A percentile compares a stretch with the other conserved stretches of the same genome.
phyloP scores from a whole-genome alignment of 2,329 filamentous ascomycete species.

The Fusarium euwallaceae region DNA sequence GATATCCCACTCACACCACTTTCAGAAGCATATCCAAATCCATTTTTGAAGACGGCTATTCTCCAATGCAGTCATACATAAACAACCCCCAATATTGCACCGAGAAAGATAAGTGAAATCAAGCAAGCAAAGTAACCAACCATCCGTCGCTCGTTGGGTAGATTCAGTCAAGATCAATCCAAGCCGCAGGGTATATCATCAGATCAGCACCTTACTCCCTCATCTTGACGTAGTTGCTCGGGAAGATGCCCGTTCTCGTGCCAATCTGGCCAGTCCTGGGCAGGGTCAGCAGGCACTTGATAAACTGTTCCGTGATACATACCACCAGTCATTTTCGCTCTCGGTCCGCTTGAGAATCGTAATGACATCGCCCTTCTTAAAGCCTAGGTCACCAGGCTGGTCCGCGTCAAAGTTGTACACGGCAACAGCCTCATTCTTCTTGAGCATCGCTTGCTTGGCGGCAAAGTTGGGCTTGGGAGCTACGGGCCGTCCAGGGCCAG shows the following conservation, averaged over 20 bases:
- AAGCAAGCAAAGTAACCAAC: neutral
- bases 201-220: constrained; percentile 57
- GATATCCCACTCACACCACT: neutral
- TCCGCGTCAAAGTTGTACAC: constrained; percentile 95
- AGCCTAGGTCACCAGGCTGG: constrained; percentile 90
- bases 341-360: constrained; percentile 96
- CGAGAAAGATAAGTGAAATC: neutral
- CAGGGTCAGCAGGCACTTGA: neutral
- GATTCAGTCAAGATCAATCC: constrained; percentile 8
- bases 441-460: constrained; percentile 66
- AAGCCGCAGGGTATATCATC: constrained; percentile 41
- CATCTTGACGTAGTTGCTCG: constrained; percentile 83
- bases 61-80: neutral
- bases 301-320: constrained; percentile 52
- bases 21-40: neutral
- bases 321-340: constrained; percentile 96
- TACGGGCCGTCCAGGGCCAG: constrained; percentile 80
- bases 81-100: constrained; percentile 2
- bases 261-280: constrained; percentile 89
- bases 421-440: constrained; percentile 87
- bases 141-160: neutral
- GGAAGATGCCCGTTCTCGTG: constrained; percentile 89
- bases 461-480: constrained; percentile 91
- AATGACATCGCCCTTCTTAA: constrained; percentile 98
- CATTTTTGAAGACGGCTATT: constrained; percentile 3